Percentiles rank a stretch among this genome's conserved stretches.
Conservation (phyloP, 148 eudicot species). For the Arctostaphylos glauca region DNA sequence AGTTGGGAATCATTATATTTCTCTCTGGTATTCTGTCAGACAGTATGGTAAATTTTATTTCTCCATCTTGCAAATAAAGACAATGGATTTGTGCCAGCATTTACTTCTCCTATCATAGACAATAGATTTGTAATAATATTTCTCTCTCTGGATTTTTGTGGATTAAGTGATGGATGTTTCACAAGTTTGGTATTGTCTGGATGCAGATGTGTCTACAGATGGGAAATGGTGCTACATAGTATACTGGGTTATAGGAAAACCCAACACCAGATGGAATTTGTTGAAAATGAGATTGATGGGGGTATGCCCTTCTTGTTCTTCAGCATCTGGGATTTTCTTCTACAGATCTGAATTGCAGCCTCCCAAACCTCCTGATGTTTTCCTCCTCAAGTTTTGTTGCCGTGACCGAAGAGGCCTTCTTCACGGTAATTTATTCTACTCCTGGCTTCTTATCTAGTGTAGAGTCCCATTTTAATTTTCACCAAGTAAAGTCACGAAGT, state of each 20-base stretch:
- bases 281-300: constrained; percentile 70
- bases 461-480: neutral
- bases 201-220: constrained; percentile 85
- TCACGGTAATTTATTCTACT: constrained; percentile 51
- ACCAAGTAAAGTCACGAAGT: neutral
- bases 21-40: neutral
- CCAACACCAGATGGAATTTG: constrained; percentile 68
- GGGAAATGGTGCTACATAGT: constrained; percentile 96
- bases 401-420: constrained; percentile 69
- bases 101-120: neutral
- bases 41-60: neutral
- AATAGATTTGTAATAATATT: neutral
- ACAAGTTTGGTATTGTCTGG: constrained; percentile 2
- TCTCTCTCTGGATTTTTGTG: neutral
- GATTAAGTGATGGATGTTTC: neutral
- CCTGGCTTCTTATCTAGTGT: neutral
- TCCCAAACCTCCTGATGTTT: constrained; percentile 68
- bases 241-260: constrained; percentile 67
- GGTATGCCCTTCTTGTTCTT: constrained; percentile 78
- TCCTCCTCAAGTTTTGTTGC: constrained; percentile 77
- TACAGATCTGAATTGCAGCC: constrained; percentile 56
- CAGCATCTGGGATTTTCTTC: constrained; percentile 70
- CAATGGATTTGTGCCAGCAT: neutral
- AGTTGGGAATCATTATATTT: neutral
- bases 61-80: neutral